phyloP scores from a whole-genome alignment of 2,329 filamentous ascomycete genomes.

The Neopestalotiopsis clavispora region DNA sequence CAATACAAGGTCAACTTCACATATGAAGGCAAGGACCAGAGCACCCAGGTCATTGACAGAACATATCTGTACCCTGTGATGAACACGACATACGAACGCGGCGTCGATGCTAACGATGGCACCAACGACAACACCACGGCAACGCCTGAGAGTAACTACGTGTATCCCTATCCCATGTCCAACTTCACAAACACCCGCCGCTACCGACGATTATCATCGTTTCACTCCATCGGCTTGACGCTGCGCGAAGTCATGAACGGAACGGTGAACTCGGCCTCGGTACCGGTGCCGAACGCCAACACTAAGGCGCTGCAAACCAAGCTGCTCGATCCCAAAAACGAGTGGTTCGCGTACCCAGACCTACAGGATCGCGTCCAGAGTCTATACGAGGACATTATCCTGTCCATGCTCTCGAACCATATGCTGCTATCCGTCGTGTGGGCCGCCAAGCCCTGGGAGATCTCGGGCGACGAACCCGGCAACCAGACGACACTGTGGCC shows the following conservation, averaged over 20 bases:
- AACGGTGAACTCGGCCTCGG: constrained; percentile 31
- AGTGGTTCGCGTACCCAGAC: constrained; percentile 36
- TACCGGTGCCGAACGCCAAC: constrained; percentile 31
- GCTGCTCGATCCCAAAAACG: constrained; percentile 42
- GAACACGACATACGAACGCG: constrained; percentile 38
- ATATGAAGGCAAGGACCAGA: constrained; percentile 36
- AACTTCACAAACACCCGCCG: constrained; percentile 20
- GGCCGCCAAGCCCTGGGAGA: constrained; percentile 35
- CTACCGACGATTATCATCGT: constrained; percentile 40
- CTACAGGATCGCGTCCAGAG: constrained; percentile 33
- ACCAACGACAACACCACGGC: constrained; percentile 41
- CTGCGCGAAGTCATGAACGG: constrained; percentile 40
- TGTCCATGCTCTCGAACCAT: constrained; percentile 42
- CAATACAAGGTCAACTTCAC: constrained; percentile 40
- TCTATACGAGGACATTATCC: constrained; percentile 43
- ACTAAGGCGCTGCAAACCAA: constrained; percentile 46
- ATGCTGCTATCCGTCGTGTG: constrained; percentile 40
- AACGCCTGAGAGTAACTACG: constrained; percentile 35
- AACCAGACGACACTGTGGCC: constrained; percentile 32
- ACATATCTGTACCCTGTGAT: constrained; percentile 36
- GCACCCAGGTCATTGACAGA: constrained; percentile 29
- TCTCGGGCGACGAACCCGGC: constrained; percentile 28
- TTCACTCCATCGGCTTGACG: constrained; percentile 39
- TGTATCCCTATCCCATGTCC: constrained; percentile 34
- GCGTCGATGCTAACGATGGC: constrained; percentile 37